Base-by-base conservation (phyloP, 202 grass and related monocot genomes). In the Musa balbisiana region DNA sequence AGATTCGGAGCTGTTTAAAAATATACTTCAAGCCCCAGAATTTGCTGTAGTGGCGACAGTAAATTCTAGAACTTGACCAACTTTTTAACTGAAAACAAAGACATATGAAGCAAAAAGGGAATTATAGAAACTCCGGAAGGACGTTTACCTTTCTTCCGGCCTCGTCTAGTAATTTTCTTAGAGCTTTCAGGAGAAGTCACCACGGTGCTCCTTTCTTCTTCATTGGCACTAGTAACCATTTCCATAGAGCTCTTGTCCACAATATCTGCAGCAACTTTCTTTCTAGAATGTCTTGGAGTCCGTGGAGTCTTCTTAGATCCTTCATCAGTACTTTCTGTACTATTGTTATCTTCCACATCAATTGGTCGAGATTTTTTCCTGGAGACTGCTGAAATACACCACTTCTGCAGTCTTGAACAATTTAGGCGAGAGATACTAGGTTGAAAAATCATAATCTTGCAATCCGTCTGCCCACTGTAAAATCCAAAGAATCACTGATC, bases 141-240 rank as follows among this genome's bases (percentile, higher is more conserved):
- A 79, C 21, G 25, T 74, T 67, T 85, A 89, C 86, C 86, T 89
- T 92, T 92, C 77, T 87, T 92, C 6, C 82, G 76, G 29, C 53
- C 76, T 85, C 82, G 82, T 62, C 74, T 65, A 25, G 19, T 53
- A 16, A 10, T 64, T 49, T 63, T 66, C 21, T 53, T 65, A 52
- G 75, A 26, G 10, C 65, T 65, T 52, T 52, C 58, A 75, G 24
- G 16, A 65, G 60, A 52, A 66, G 59, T n/a, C 43, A 10, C 60
- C 16, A 9, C 24, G 53, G 12, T 52, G 26, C 27, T 10, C 11
- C 12, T 64, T 52, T 52, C 75, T 52, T 77, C 49, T 51, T 25
- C 62, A 1, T 51, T 49, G 16, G 16, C 20, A 52, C 59, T 26
- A 25, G 23, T 19, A 50, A 55, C 14, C 1, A 27, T 17, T 55